Base-by-base conservation (phyloP, 2,329 filamentous ascomycete genomes). In the Phialophora chinensis region DNA sequence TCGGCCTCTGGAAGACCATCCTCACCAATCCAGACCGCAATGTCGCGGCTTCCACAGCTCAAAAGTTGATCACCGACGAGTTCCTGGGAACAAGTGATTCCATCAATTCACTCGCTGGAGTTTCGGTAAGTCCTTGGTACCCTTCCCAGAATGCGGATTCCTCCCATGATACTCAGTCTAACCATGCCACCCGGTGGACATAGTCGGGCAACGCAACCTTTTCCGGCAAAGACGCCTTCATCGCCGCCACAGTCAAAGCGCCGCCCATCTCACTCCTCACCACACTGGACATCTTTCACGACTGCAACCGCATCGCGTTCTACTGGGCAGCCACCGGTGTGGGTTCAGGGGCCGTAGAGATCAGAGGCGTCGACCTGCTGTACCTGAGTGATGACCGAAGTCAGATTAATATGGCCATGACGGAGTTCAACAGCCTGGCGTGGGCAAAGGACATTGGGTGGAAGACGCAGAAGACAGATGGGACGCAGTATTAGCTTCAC, bases 401-500 rank as follows among this genome's bases (percentile, higher is more conserved):
- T 53, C 63, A 70, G 53, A 61, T 71, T 63, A 57, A 59, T 35
- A 65, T 59, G 60, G 68, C 65, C 56, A 65, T 65, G 60, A 56
- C 62, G 23, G 69, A 71, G 68, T 71, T 71, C 58, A 69, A 70
- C 58, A 63, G 60, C 25, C 66, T 67, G 29, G 58, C 54, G n/a
- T 71, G 68, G 69, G 66, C 57, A 42, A 63, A 55, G 54, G 54
- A 60, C 49, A 25, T 59, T 7, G 66, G 66, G 4, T 68, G 60
- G 63, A 49, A 56, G 38, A 44, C 53, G 20, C 54, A n/a, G 55
- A 57, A 31, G 52, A 27, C 60, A 10, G 59, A 66, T 42, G 63
- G 63, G 14, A 62, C 52, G 29, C 27, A 27, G 25, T 66, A 66
- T 66, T 66, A 44, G 38, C 17, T 1, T 17, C 6, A 17, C 7